phyloP scores from a whole-genome alignment of 2,329 filamentous ascomycete species.

The Aspergillus sojae region DNA sequence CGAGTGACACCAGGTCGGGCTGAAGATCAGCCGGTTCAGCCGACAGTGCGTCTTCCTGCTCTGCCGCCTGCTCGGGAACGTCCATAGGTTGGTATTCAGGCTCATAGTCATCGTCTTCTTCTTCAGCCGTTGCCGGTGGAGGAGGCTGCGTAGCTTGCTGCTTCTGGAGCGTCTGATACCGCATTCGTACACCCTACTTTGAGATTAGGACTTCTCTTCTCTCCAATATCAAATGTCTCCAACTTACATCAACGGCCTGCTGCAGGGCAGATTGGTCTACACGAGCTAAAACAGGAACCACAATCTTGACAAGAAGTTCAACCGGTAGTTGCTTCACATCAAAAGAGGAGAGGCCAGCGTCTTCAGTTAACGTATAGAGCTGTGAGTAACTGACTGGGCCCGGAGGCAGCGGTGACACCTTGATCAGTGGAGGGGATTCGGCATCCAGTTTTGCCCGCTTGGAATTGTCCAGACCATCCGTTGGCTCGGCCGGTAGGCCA shows the following conservation, averaged over 20 bases:
- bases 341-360: conserved; percentile 73
- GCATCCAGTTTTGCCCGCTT: conserved; percentile 76
- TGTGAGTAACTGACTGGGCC: conserved; percentile 79
- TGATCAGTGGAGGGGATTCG: conserved; percentile 50
- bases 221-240: neutral
- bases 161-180: conserved; percentile 41
- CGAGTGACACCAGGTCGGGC: conserved; percentile 62
- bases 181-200: conserved; percentile 41
- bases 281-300: conserved; percentile 74
- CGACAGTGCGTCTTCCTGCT: conserved; percentile 68
- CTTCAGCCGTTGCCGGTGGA: conserved; percentile 36
- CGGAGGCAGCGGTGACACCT: conserved; percentile 71
- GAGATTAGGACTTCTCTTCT: conserved; percentile 15
- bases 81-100: conserved; percentile 80
- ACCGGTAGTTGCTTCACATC: conserved; percentile 79
- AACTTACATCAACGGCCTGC: conserved; percentile 69
- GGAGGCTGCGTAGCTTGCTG: conserved; percentile 39
- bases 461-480: conserved; percentile 70
- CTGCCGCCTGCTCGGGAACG: conserved; percentile 28
- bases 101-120: conserved; percentile 91
- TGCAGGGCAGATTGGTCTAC: conserved; percentile 70
- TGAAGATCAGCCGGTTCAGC: conserved; percentile 75
- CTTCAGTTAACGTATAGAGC: conserved; percentile 81
- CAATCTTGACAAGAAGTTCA: conserved; percentile 76
- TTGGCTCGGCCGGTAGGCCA: conserved; percentile 68